Evolutionary conservation across 345 rosid species (phyloP).

Genomic region (Iberis pinnata): DNA sequence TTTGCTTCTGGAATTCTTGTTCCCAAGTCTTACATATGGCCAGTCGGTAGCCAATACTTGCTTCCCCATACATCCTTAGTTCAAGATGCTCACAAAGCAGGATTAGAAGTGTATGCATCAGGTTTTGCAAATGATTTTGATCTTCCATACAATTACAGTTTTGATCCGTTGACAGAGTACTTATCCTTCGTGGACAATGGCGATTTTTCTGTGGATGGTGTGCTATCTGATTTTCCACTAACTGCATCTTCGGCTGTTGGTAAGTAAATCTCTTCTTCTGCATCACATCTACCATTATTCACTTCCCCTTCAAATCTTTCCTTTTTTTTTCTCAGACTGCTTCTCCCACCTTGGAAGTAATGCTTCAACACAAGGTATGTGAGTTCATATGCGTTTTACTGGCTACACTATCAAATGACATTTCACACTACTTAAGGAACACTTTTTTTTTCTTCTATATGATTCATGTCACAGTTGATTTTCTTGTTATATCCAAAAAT

Average conservation of each 20-base stretch:
- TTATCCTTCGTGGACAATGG: slow-evolving; percentile 65
- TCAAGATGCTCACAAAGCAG: slow-evolving; percentile 77
- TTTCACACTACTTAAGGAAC: neutral
- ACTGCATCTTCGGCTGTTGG: slow-evolving; percentile 71
- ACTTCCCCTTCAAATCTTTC: slow-evolving; percentile 26
- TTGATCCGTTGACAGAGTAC: slow-evolving; percentile 71
- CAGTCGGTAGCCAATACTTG: slow-evolving; percentile 45
- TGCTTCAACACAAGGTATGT: slow-evolving; percentile 55
- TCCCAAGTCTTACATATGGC: slow-evolving; percentile 80
- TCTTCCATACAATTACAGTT: slow-evolving; percentile 72
- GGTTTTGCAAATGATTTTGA: slow-evolving; percentile 67
- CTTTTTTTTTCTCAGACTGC: slow-evolving; percentile 50
- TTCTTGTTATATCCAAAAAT: slow-evolving; percentile 55
- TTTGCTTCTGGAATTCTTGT: slow-evolving; percentile 94
- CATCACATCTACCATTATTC: slow-evolving; percentile 1
- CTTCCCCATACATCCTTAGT: slow-evolving; percentile 50
- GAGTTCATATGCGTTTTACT: neutral
- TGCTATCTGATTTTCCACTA: slow-evolving; percentile 79
- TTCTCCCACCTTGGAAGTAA: slow-evolving; percentile 56
- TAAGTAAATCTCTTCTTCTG: slow-evolving; percentile 25
- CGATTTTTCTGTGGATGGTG: slow-evolving; percentile 79
- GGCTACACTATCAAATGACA: neutral
- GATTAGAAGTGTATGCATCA: slow-evolving; percentile 72
- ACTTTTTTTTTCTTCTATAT: neutral
- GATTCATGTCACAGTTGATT: slow-evolving; percentile 36